Base-by-base conservation (phyloP, 345 rosid genomes). In the Excoecaria cochinchinensis region DNA sequence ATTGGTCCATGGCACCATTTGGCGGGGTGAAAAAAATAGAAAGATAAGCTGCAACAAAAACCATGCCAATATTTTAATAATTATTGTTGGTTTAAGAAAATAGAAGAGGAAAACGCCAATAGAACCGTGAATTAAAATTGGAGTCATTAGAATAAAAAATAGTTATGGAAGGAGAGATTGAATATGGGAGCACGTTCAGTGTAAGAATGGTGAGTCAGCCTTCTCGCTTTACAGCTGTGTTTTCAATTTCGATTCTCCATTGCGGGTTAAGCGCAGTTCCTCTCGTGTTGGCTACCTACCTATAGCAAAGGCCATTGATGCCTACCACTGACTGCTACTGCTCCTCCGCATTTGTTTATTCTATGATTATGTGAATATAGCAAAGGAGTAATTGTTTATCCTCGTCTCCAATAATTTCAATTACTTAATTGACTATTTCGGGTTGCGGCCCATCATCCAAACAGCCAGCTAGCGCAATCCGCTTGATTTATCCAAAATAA, bases 1-100 rank as follows among this genome's bases (percentile, higher is more conserved):
- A 19, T 14, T 2, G 66, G 5, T 72, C 75, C 75, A 72, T 72
- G 44, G 14, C 24, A 71, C 75, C 75, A 72, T 72, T 72, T 72
- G 9, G 21, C 16, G 38, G 22, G 19, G 47, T 10, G 1, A 15
- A 42, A 42, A 1, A 2, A 50, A 15, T 25, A 57, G 38, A 36
- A 15, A 16, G 38, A 19, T 7, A 21, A 46, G 38, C 8, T n/a
- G 52, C 9, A 40, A 53, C 14, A 25, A 12, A 51, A 13, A 12
- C 12, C 13, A 0, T 5, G 46, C 38, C 21, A 36, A 12, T 11
- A n/a, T 3, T 58, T 10, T 4, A 15, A 4, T 36, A 13, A 22
- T 22, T 61, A 25, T 61, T 22, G 31, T 25, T 3, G 42, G 3
- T 61, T 61, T 3, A 8, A 4, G 8, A 14, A 40, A 3, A 2